Percentiles rank a stretch among this genome's conserved stretches.
Evolutionary conservation across 202 grass and related monocot species (phyloP).

Genomic region (Miscanthus sacchariflorus): DNA sequence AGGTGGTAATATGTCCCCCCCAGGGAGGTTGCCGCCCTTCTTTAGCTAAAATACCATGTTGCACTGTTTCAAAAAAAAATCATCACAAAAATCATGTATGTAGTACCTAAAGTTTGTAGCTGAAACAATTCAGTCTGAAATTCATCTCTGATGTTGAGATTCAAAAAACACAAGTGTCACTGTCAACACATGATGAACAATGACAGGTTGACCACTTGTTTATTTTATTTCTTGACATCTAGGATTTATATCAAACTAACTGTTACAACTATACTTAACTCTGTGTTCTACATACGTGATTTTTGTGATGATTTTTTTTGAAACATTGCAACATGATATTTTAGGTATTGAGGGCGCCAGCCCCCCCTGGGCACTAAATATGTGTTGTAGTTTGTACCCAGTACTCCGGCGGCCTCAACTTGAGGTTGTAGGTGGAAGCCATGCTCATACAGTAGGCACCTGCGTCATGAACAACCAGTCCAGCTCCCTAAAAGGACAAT

Average conservation of each 20-base stretch:
- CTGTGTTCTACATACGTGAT: not conserved
- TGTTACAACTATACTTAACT: not conserved
- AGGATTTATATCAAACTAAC: not conserved
- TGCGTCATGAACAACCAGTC: conserved; percentile 93
- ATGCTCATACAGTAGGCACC: conserved; percentile 99
- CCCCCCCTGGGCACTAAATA: not conserved
- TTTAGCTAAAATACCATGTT: not conserved
- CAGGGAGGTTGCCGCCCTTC: not conserved
- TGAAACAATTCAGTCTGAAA: not conserved
- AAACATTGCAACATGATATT: not conserved
- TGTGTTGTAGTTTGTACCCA: conserved; percentile 60
- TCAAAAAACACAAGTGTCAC: not conserved
- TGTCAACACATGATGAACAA: not conserved
- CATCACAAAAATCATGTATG: not conserved
- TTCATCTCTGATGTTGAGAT: not conserved
- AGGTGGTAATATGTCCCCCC: not conserved
- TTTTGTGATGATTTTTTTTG: not conserved
- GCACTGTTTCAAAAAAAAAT: not conserved
- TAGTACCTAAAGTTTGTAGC: not conserved
- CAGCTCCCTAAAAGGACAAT: conserved; percentile 66
- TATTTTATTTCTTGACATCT: not conserved
- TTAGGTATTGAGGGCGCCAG: not conserved
- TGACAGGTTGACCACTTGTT: not conserved
- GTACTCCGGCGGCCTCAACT: conserved; percentile 90
- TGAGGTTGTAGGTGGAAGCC: conserved; percentile 97